These are phyloP conservation scores for Mucor circinelloides DNA, from an alignment of 371 early-diverging fungal genomes.

Conservation along the genomic window DNA sequence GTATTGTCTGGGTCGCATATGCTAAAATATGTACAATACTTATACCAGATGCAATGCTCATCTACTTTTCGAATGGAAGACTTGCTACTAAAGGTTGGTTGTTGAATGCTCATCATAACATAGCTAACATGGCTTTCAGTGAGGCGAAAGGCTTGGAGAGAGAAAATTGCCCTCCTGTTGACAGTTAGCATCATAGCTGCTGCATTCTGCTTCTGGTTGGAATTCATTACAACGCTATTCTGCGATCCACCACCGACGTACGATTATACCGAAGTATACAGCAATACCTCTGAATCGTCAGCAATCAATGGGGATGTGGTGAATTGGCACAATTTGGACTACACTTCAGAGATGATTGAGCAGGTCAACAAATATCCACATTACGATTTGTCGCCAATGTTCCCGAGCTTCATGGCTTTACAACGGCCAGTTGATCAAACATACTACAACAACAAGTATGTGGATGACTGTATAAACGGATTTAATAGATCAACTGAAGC, in stretches of 20 bases:
- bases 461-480: slow-evolving; percentile 41
- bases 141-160: slow-evolving; percentile 49
- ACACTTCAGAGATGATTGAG: slow-evolving; percentile 24
- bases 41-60: slow-evolving; percentile 18
- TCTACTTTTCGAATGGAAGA: slow-evolving; percentile 22
- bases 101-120: neutral
- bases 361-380: slow-evolving; percentile 36
- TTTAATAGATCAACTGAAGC: slow-evolving; percentile 34
- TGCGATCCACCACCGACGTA: slow-evolving; percentile 39
- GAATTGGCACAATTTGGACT: slow-evolving; percentile 33
- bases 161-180: slow-evolving; percentile 44
- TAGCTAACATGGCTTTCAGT: slow-evolving; percentile 14
- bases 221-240: slow-evolving; percentile 43
- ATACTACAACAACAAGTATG: slow-evolving; percentile 21
- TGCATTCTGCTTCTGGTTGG: slow-evolving; percentile 46
- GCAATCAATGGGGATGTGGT: slow-evolving; percentile 43
- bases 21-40: slow-evolving; percentile 21
- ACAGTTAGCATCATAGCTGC: slow-evolving; percentile 24
- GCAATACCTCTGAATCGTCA: slow-evolving; percentile 26
- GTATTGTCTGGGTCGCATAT: slow-evolving; percentile 32
- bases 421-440: slow-evolving; percentile 13
- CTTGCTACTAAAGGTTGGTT: slow-evolving; percentile 33
- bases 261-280: slow-evolving; percentile 25
- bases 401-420: slow-evolving; percentile 44
- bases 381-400: slow-evolving; percentile 48